phyloP scores from a whole-genome alignment of 2,329 filamentous ascomycete species.

The Microdochium paspali region DNA sequence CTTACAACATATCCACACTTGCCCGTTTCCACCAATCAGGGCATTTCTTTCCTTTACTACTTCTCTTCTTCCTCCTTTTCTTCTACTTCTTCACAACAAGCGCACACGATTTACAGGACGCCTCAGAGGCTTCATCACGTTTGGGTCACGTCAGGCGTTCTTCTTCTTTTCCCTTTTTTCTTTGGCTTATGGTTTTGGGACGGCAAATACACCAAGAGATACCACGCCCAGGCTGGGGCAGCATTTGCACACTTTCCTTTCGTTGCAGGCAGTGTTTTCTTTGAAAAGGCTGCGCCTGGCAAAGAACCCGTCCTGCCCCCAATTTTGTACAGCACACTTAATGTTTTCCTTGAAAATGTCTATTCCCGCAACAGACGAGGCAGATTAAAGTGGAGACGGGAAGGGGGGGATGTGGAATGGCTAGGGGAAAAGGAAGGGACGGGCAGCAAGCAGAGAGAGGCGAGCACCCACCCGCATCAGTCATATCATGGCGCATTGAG shows the following conservation, averaged over 20 bases:
- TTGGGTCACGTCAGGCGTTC: not conserved
- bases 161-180: too few relatives aligned
- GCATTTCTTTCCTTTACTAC: not conserved
- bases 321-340: not conserved
- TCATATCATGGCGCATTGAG: too few relatives aligned
- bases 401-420: not conserved
- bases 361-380: not conserved
- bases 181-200: not conserved
- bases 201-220: not conserved
- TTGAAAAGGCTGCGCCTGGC: not conserved
- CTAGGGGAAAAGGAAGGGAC: not conserved
- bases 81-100: not conserved
- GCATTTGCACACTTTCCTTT: not conserved
- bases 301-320: not conserved
- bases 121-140: not conserved
- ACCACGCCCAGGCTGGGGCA: slow-evolving; percentile 1
- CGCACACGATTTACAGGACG: not conserved
- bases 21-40: not conserved
- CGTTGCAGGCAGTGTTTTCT: not conserved
- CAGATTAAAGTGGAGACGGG: not conserved
- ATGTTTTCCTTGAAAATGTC: not conserved
- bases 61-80: not conserved
- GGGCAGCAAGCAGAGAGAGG: not conserved
- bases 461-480: not conserved
- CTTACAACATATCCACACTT: not conserved